phyloP scores from a whole-genome alignment of 352 stramenopile species.

The Discostella stelligera region DNA sequence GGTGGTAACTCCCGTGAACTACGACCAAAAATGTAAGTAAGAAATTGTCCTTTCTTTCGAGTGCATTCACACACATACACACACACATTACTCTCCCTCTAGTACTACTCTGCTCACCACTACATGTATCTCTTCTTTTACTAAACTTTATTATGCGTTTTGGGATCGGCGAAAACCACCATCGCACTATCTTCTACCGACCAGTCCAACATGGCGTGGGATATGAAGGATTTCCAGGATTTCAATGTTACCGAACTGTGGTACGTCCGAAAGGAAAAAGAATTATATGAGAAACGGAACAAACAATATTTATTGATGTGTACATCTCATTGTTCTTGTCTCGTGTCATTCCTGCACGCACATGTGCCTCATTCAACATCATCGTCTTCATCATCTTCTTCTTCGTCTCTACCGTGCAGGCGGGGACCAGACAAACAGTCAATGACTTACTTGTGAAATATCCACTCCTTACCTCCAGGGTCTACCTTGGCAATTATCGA shows the following conservation, averaged over 20 bases:
- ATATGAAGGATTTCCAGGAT: slow-evolving; percentile 5
- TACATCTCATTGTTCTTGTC: too few species aligned
- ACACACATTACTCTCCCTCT: too few species aligned
- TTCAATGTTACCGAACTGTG: slow-evolving; percentile 7
- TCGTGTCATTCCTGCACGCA: too few species aligned
- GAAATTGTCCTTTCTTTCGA: not conserved
- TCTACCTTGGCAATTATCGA: not conserved
- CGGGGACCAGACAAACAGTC: not conserved
- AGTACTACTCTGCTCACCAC: too few species aligned
- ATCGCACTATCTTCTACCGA: too few species aligned
- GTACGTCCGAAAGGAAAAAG: not conserved
- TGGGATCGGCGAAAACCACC: too few species aligned
- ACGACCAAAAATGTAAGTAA: slow-evolving; percentile 2
- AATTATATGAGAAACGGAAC: too few species aligned
- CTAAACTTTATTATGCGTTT: too few species aligned
- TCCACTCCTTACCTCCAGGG: not conserved
- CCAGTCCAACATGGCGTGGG: not conserved
- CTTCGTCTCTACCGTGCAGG: not conserved
- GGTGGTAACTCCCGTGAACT: slow-evolving; percentile 3
- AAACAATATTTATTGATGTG: too few species aligned
- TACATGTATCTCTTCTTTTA: not conserved
- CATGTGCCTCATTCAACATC: too few species aligned
- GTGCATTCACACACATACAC: too few species aligned
- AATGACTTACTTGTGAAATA: slow-evolving; percentile 10
- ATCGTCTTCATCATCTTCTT: too few species aligned